A percentile compares a stretch with the other conserved stretches of the same genome.
Evolutionary conservation across 75 land plant genomes (phyloP).

Genomic region (Cupressus sempervirens): DNA sequence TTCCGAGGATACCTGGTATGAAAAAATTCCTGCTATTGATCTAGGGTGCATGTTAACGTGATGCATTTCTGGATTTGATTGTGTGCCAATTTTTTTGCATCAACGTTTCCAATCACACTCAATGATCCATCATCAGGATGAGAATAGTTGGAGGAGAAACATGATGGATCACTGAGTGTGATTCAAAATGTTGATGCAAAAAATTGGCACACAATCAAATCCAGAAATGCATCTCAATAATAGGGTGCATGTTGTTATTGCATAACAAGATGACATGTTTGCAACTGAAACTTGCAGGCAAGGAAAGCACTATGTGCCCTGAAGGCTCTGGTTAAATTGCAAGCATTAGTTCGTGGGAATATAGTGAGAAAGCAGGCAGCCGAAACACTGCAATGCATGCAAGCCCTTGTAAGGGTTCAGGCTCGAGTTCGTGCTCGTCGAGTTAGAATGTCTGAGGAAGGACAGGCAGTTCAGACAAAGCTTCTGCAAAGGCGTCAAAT

Average conservation of each 20-base stretch:
- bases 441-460: conserved; percentile 41
- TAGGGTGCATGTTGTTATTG: too few relatives aligned
- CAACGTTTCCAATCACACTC: too few relatives aligned
- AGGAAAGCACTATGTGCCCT: conserved; percentile 72
- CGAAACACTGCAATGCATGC: conserved; percentile 78
- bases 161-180: too few relatives aligned
- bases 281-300: conserved; percentile 38
- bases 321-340: conserved; percentile 79
- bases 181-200: too few relatives aligned
- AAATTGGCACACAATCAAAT: too few relatives aligned
- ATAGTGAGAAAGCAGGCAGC: conserved; percentile 74
- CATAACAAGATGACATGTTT: background rate
- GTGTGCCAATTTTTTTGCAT: too few relatives aligned
- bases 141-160: too few relatives aligned
- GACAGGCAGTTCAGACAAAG: conserved; percentile 33
- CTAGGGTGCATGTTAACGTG: background rate
- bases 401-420: conserved; percentile 84
- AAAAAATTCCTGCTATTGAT: background rate
- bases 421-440: conserved; percentile 52
- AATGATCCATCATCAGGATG: too few relatives aligned
- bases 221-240: too few relatives aligned
- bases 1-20: conserved; percentile 41
- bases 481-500: conserved; percentile 30
- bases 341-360: conserved; percentile 80
- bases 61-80: too few relatives aligned